phyloP scores from a whole-genome alignment of 2,329 filamentous ascomycete species.

The Exophiala mesophila region DNA sequence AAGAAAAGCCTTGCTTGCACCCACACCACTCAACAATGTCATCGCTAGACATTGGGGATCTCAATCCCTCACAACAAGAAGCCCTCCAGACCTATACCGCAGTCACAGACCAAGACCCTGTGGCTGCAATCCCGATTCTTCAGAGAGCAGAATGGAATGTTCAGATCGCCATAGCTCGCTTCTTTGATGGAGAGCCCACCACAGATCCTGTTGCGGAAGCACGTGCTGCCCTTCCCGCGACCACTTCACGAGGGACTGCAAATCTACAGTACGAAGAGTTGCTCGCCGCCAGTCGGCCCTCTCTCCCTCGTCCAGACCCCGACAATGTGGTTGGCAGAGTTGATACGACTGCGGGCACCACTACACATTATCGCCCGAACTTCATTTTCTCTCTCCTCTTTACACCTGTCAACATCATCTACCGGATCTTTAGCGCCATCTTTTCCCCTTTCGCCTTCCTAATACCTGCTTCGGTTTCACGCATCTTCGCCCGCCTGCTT shows the following conservation, averaged over 20 bases:
- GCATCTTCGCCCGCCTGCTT: conserved; percentile 70
- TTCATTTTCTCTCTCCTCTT: conserved; percentile 74
- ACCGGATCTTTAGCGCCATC: conserved; percentile 61
- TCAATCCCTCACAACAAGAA: conserved; percentile 72
- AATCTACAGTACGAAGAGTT: conserved; percentile 63
- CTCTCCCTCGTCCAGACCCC: conserved; percentile 22
- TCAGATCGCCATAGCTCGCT: conserved; percentile 93
- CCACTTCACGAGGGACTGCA: conserved; percentile 61
- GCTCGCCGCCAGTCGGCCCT: conserved; percentile 35
- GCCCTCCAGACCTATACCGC: conserved; percentile 83
- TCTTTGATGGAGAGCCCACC: conserved; percentile 91
- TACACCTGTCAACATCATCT: conserved; percentile 74
- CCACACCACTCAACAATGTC: too few relatives aligned
- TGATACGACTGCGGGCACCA: conserved; percentile 65
- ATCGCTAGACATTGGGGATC: conserved; percentile 56
- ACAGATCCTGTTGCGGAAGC: conserved; percentile 71
- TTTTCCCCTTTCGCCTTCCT: conserved; percentile 77
- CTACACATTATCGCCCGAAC: conserved; percentile 64
- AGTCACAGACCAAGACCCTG: conserved; percentile 76
- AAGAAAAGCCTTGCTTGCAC: too few relatives aligned
- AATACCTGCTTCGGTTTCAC: conserved; percentile 53
- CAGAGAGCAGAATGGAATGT: conserved; percentile 94
- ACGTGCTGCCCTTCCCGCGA: conserved; percentile 59
- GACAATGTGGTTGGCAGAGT: conserved; percentile 49
- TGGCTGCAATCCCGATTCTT: conserved; percentile 72